phyloP scores from a whole-genome alignment of 2,329 filamentous ascomycete species.

The Fusarium poae region DNA sequence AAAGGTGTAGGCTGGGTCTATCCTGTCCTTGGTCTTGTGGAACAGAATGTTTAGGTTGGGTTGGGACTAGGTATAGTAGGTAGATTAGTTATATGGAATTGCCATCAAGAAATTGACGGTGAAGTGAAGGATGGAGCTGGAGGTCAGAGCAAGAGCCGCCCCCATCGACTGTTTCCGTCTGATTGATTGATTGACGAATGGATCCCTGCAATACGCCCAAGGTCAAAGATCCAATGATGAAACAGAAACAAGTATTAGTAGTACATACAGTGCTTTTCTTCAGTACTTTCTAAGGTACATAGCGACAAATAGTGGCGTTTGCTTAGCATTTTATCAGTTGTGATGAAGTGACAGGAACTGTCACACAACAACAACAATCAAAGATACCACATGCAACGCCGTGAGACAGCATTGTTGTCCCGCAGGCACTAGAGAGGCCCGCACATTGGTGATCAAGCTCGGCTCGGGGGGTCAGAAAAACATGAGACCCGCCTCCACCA shows the following conservation, averaged over 20 bases:
- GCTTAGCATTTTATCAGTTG: constrained; percentile 17
- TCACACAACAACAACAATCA: constrained; percentile 5
- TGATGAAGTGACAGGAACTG: neutral
- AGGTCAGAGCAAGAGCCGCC: constrained; percentile 27
- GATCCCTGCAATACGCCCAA: constrained; percentile 30
- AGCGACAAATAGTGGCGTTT: neutral
- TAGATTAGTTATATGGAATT: constrained; percentile 21
- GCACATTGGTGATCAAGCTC: constrained; percentile 8
- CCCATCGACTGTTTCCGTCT: constrained; percentile 27
- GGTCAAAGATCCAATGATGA: constrained; percentile 33
- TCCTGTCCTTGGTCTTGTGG: constrained; percentile 17
- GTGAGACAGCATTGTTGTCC: neutral
- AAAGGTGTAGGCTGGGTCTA: constrained; percentile 21
- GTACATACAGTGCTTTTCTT: neutral
- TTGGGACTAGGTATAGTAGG: constrained; percentile 5
- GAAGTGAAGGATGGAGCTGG: constrained; percentile 31
- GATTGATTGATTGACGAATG: constrained; percentile 23
- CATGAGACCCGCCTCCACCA: too few species aligned
- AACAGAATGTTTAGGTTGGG: constrained; percentile 24
- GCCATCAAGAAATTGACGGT: constrained; percentile 41
- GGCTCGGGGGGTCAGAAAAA: too few species aligned
- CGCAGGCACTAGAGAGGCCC: neutral
- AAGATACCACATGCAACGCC: neutral
- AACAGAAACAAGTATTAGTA: constrained; percentile 25
- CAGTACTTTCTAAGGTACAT: neutral